Evolutionary conservation across 2,329 filamentous ascomycete genomes (phyloP).

Genomic region (Botryotinia convoluta): DNA sequence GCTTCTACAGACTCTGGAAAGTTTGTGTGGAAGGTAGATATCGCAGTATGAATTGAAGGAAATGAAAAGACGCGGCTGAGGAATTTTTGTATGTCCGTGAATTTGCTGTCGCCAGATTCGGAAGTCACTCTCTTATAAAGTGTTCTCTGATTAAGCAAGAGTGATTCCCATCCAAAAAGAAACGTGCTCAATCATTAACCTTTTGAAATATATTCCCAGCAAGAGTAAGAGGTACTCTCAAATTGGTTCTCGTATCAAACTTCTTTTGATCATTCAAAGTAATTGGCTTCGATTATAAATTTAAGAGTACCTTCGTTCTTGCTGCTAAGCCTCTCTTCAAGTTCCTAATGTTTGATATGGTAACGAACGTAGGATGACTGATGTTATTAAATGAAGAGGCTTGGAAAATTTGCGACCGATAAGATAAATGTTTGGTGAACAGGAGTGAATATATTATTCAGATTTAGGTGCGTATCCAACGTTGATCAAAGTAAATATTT

Average conservation of each 20-base stretch:
- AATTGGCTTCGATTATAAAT: not conserved
- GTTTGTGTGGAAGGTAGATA: not conserved
- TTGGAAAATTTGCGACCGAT: not conserved
- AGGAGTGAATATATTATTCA: not conserved
- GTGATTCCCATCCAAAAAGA: not conserved
- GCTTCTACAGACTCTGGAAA: conserved; percentile 12
- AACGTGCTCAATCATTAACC: not conserved
- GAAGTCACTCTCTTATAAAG: conserved; percentile 3
- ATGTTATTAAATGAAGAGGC: not conserved
- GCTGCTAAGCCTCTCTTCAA: not conserved
- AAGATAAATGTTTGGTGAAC: not conserved
- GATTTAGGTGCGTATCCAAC: not conserved
- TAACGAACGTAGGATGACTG: not conserved
- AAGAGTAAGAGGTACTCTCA: not conserved
- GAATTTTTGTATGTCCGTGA: not conserved
- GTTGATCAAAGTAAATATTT: conserved; percentile 4
- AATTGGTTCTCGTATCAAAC: not conserved
- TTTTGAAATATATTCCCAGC: not conserved
- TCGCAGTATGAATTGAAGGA: not conserved
- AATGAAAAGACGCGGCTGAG: not conserved
- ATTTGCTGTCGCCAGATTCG: not conserved
- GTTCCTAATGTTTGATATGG: not conserved
- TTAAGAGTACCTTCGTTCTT: not conserved
- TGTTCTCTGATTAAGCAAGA: not conserved
- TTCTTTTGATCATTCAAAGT: not conserved